Conservation (phyloP, 2,329 filamentous ascomycete species). For the Hypoxylon sp. region DNA sequence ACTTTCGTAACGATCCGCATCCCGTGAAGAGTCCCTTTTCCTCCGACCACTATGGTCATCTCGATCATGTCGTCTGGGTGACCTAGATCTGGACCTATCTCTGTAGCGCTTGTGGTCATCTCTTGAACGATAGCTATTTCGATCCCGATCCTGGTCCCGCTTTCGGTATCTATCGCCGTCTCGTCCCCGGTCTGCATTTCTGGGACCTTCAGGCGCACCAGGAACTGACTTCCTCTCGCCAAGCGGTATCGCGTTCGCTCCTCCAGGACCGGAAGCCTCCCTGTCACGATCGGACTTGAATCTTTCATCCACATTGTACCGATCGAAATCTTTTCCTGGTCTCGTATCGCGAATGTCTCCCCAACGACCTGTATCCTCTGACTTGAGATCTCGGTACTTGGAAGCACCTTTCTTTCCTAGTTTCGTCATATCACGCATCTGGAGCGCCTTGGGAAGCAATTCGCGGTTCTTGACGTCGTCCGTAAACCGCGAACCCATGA, state of each 20-base stretch:
- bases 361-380: conserved; percentile 91
- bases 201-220: conserved; percentile 51
- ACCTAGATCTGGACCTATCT: conserved; percentile 61
- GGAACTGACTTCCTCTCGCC: conserved; percentile 63
- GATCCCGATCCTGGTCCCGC: conserved; percentile 42
- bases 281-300: conserved; percentile 71
- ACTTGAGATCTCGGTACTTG: conserved; percentile 86
- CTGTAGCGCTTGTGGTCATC: conserved; percentile 48
- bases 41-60: conserved; percentile 58
- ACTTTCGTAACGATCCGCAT: conserved; percentile 61
- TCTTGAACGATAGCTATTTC: conserved; percentile 45
- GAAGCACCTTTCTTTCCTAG: conserved; percentile 91
- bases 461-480: conserved; percentile 87
- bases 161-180: conserved; percentile 40
- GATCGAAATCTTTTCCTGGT: conserved; percentile 51
- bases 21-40: conserved; percentile 66
- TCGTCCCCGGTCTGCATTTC: conserved; percentile 43
- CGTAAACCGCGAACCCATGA: conserved; percentile 84
- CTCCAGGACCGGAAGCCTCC: conserved; percentile 58
- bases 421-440: conserved; percentile 92
- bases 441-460: conserved; percentile 87
- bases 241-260: conserved; percentile 75
- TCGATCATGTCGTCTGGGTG: conserved; percentile 55
- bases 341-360: conserved; percentile 68
- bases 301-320: conserved; percentile 66